A percentile compares a stretch with the other conserved stretches of the same genome.
Evolutionary conservation across 768 basidiomycete genomes (phyloP).

Genomic region (Mycena galericulata): DNA sequence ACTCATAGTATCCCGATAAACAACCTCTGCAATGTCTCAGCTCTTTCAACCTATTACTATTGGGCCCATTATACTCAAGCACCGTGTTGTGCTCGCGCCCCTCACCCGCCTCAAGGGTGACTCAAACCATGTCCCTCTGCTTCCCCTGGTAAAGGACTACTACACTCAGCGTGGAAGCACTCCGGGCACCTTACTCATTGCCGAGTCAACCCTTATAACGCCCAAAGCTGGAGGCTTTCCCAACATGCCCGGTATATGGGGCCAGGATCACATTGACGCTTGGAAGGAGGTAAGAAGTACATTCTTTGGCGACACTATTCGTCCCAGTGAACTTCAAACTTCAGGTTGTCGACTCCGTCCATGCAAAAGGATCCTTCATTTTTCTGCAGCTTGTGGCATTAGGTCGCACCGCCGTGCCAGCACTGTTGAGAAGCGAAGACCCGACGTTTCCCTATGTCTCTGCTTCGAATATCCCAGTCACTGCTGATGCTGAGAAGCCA

Average conservation of each 20-base stretch:
- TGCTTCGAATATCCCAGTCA: slow-evolving; percentile 36
- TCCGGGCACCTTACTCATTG: slow-evolving; percentile 51
- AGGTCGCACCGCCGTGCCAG: slow-evolving; percentile 45
- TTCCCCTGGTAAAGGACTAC: slow-evolving; percentile 41
- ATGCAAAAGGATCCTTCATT: slow-evolving; percentile 53
- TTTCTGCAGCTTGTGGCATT: slow-evolving; percentile 59
- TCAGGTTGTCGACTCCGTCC: slow-evolving; percentile 60
- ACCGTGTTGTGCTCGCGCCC: slow-evolving; percentile 51
- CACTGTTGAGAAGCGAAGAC: slow-evolving; percentile 44
- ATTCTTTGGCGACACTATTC: background rate
- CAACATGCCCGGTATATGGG: slow-evolving; percentile 55
- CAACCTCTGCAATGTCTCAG: background rate
- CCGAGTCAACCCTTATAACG: slow-evolving; percentile 56
- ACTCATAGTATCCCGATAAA: too few relatives aligned
- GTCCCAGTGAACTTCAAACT: background rate
- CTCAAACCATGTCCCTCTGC: slow-evolving; percentile 38
- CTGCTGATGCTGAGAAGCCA: slow-evolving; percentile 29
- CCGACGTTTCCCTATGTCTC: slow-evolving; percentile 36
- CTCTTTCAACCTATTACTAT: slow-evolving; percentile 22
- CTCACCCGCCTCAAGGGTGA: slow-evolving; percentile 47
- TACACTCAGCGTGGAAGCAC: slow-evolving; percentile 45
- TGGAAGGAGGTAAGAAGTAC: slow-evolving; percentile 47
- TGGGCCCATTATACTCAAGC: slow-evolving; percentile 25
- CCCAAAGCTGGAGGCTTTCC: slow-evolving; percentile 39
- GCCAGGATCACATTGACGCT: slow-evolving; percentile 49